Conservation (phyloP, 2,329 filamentous ascomycete species). For the Volutella citrinella region DNA sequence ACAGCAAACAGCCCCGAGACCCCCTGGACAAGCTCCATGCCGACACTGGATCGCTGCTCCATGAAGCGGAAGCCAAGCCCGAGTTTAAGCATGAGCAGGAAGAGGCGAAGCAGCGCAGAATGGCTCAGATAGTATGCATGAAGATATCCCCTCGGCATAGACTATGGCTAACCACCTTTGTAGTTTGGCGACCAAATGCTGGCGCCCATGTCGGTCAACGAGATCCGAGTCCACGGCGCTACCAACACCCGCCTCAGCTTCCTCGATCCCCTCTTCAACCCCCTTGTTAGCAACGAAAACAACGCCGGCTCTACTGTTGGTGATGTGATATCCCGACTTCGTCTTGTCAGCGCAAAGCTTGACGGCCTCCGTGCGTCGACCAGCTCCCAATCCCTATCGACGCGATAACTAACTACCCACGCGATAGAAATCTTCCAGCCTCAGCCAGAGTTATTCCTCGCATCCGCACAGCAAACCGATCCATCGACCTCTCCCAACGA, state of each 20-base stretch:
- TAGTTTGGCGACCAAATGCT: conserved; percentile 69
- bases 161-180: background rate
- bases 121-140: conserved; percentile 35
- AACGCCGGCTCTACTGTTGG: conserved; percentile 71
- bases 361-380: conserved; percentile 69
- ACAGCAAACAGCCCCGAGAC: conserved; percentile 30
- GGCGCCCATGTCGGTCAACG: conserved; percentile 82
- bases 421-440: conserved; percentile 78
- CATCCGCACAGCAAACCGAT: conserved; percentile 67
- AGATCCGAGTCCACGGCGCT: conserved; percentile 79
- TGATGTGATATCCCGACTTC: conserved; percentile 72
- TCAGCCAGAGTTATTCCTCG: conserved; percentile 77
- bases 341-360: conserved; percentile 69
- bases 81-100: conserved; percentile 35
- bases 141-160: background rate
- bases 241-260: conserved; percentile 80
- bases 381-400: background rate
- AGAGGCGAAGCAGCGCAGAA: conserved; percentile 37
- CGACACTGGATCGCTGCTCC: conserved; percentile 35
- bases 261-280: conserved; percentile 76
- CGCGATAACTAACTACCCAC: conserved; percentile 20
- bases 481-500: conserved; percentile 71
- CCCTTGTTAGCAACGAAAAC: conserved; percentile 67
- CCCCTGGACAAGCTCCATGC: conserved; percentile 39
- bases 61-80: conserved; percentile 36